Evolutionary conservation across 176 grass and related monocot genomes (phyloP), one percentile per base, ranked within the genome.

Genomic region (Avena sativa): DNA sequence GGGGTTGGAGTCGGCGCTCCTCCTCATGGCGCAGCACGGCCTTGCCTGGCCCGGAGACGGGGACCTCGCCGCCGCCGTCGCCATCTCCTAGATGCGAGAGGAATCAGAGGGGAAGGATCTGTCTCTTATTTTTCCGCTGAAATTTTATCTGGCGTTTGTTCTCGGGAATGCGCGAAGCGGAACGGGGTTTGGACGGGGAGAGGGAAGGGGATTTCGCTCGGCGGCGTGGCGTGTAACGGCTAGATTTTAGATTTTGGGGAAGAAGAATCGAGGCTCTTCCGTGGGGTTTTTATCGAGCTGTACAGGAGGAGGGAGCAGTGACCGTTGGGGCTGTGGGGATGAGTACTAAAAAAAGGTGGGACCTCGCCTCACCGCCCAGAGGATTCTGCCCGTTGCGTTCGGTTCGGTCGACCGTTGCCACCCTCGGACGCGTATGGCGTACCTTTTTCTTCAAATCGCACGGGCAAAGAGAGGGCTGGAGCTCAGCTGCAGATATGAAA

Each of bases 1-100:
- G 8, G 86, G 86, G 71, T 53, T 91, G 76, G 90, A 91, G 53
- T 91, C 90, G 17, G 86, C 82, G 90, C 89, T 91, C 69, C 82
- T 60, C 62, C 90, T 77, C 43, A 85, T 65, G 80, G 70, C 47
- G 65, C 55, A 50, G 86, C 77, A 76, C 0, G 86, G 71, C 82
- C 90, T 85, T 9, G 59, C 80, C 11, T 61, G 70, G 17, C 65
- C 74, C 12, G 90, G 90, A 48, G 89, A 91, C 50, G 89, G 78
- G 17, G 90, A 91, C 82, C 89, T 91, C 26, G 78, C 82, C 78
- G 71, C 57, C 66, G 81, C 16, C 3, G 85, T 11, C n/a, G 89
- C 82, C 89, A 91, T 88, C 20, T 21, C 40, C 9, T 9, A 4
- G n/a, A 30, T 43, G 36, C 48, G 25, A 25, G 12, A 23, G 76